Base-by-base conservation (phyloP, 1,284 basidiomycete genomes). In the Microbotryum violaceum region DNA sequence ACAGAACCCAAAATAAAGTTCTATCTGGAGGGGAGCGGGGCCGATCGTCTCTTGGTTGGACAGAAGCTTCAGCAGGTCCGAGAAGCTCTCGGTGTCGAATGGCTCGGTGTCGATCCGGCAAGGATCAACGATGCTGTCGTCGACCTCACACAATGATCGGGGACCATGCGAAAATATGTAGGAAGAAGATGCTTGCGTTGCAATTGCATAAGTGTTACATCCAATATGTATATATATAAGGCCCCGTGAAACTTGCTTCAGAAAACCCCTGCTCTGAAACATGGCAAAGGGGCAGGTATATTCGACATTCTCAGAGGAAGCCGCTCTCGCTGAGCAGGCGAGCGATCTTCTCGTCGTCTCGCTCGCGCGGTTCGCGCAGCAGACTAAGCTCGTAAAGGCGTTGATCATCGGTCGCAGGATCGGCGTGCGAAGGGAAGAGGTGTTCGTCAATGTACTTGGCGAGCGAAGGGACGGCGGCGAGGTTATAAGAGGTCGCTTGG, bases 281-380 rank as follows among this genome's bases (percentile, higher is more conserved):
- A 29, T 21, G 21, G 29, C 18, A 31, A 25, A 42, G 10, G 27
- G 8, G 21, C 10, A 56, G n/a, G 49, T 16, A 54, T 57, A 31
- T 31, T 10, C 9, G 31, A 31, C 7, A 8, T 42, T 14, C 31
- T 27, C 31, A 69, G 14, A 69, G 50, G 62, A 69, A 69, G 0
- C 65, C 70, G 1, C 56, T 61, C 49, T 73, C 71, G 45, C 58
- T 60, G 4, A 73, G 53, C 2, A 73, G 62, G 1, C 71, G 62
- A 6, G 89, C 88, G 83, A 94, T 91, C 80, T 89, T 91, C 77
- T 91, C 89, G n/a, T 91, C 91, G 71, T 96, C 91, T 57, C 90
- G 81, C 76, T 97, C 93, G 63, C 91, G 82, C 27, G 96, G 93
- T 75, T 98, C 94, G 25, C 91, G 79, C 72, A 85, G 82, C 67